Evolutionary conservation across 306 rosid species (phyloP), one percentile per base, ranked within the genome.

Genomic region (Rosa rugosa): DNA sequence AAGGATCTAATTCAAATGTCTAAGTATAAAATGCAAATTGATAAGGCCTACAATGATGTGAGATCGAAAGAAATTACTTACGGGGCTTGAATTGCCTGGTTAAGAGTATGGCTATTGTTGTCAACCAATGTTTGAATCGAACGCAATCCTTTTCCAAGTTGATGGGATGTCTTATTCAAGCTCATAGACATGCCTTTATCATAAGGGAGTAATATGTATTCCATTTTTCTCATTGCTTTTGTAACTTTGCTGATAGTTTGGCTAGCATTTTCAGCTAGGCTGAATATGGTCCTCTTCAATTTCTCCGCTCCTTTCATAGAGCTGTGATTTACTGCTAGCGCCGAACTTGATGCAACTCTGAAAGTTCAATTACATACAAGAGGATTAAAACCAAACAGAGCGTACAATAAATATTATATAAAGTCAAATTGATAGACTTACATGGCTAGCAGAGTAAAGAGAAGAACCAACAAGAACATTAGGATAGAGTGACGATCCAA

Each of bases 341-440:
- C 92, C 49, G 89, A 85, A 77, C 95, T 79, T 13, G 95, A 90
- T 22, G 95, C 87, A 64, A 80, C 85, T 84, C 97, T 92, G 72
- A 69, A 80, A 25, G 78, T 14, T 68, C 57, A n/a, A 6, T 54
- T 6, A 54, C 23, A 25, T 59, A 22, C 5, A 57, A 23, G 65
- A 25, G 13, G 31, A 5, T 59, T 59, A 22, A 31, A 20, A 56
- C 11, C 22, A 53, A 53, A 18, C n/a, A 18, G 25, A 57, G 27
- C 4, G 0, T 8, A 22, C 13, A 9, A 18, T 53, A 53, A 51
- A 2, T 17, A 51, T 45, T 45, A 53, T 18, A 22, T 22, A 11
- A 22, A 53, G 7, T 57, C 16, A 20, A 36, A 22, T 10, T 12
- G 47, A 71, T 25, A 60, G 65, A 81, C 86, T 86, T 83, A 88